A percentile compares a stretch with the other conserved stretches of the same genome.
phyloP scores from a whole-genome alignment of 345 rosid genomes.

The Orychophragmus violaceus region DNA sequence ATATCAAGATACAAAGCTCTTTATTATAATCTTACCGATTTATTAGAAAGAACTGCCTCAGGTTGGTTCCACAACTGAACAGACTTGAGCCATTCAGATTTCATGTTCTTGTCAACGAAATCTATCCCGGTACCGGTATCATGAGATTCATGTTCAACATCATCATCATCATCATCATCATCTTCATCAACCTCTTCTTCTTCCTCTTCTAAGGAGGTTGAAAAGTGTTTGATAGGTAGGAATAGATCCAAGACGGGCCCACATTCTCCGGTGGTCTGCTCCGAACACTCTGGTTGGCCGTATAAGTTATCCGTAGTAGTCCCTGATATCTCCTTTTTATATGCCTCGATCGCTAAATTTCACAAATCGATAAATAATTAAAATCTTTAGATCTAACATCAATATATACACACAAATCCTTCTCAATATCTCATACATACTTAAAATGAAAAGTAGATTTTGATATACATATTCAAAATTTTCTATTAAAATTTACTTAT shows the following conservation, averaged over 20 bases:
- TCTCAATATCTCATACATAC: not conserved
- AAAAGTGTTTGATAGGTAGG: conserved; percentile 57
- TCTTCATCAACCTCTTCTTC: conserved; percentile 11
- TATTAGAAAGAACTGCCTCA: not conserved
- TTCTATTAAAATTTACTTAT: not conserved
- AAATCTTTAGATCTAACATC: not conserved
- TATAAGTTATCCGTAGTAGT: conserved; percentile 42
- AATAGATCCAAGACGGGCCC: conserved; percentile 71
- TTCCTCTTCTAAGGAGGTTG: conserved; percentile 32
- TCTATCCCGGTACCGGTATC: conserved; percentile 7
- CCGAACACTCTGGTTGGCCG: conserved; percentile 79
- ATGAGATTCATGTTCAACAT: conserved; percentile 39
- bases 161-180: not conserved
- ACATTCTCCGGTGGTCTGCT: conserved; percentile 64
- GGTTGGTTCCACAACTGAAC: conserved; percentile 88
- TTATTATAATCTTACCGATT: conserved; percentile 5
- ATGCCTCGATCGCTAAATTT: conserved; percentile 68
- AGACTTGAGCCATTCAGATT: conserved; percentile 97
- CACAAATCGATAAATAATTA: not conserved
- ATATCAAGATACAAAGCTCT: not conserved
- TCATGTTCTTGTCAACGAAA: conserved; percentile 45
- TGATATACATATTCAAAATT: not conserved
- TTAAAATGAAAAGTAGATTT: not conserved
- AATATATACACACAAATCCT: not conserved
- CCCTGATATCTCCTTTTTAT: conserved; percentile 62